Percentiles rank a stretch among this genome's conserved stretches.
Evolutionary conservation across 2,329 filamentous ascomycete genomes (phyloP).

Genomic region (Diaporthe caulivora): DNA sequence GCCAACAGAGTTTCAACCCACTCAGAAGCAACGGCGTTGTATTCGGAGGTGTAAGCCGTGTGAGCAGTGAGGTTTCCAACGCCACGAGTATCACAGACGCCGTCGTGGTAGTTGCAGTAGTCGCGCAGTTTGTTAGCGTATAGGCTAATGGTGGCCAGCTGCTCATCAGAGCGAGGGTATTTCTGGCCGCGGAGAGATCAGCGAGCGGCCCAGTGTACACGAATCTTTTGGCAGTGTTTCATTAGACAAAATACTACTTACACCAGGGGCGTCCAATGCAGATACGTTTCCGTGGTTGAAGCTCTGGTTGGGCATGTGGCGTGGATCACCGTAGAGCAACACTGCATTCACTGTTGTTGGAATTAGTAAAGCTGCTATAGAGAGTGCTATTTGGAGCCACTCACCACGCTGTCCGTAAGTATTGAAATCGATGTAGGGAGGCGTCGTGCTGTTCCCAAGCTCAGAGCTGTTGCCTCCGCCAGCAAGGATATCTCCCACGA

Average conservation of each 20-base stretch:
- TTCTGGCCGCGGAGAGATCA: not conserved
- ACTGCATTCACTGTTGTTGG: not conserved
- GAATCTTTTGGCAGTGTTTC: not conserved
- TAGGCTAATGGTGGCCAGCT: not conserved
- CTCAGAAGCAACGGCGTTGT: not conserved
- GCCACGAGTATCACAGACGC: not conserved
- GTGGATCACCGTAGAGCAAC: constrained; percentile 24
- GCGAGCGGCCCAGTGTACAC: not conserved
- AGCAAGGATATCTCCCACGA: constrained; percentile 18
- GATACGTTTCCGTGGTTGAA: constrained; percentile 11
- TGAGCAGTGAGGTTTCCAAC: constrained; percentile 5
- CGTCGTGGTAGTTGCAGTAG: constrained; percentile 29
- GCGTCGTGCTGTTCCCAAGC: constrained; percentile 17
- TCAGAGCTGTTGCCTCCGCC: constrained; percentile 16
- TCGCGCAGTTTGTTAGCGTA: constrained; percentile 7
- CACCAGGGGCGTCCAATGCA: constrained; percentile 20
- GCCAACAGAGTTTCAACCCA: not conserved
- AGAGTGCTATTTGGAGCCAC: not conserved
- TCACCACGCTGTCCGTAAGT: constrained; percentile 14
- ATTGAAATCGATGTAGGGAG: not conserved
- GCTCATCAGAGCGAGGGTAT: constrained; percentile 8
- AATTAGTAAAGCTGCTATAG: no score
- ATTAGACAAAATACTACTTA: no score
- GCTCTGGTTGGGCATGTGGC: constrained; percentile 21
- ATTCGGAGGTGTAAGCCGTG: constrained; percentile 1